These are phyloP conservation scores for Penicillium pancosmium DNA, from an alignment of 495 filamentous ascomycete genomes.

Conservation along the genomic window DNA sequence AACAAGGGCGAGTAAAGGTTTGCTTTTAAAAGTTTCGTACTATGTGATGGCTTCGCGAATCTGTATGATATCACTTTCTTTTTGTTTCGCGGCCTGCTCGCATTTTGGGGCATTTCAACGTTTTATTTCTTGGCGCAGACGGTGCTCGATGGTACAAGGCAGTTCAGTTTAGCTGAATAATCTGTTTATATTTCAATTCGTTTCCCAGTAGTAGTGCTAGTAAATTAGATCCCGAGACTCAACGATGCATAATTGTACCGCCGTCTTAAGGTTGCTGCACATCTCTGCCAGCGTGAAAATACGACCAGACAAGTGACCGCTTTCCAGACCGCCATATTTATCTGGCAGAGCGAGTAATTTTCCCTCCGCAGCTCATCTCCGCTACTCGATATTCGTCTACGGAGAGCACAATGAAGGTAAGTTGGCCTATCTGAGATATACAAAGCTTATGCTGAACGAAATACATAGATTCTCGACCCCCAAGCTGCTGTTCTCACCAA, in stretches of 20 bases:
- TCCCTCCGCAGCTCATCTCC: constrained; percentile 11
- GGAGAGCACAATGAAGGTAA: constrained; percentile 36
- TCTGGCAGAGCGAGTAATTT: constrained; percentile 33
- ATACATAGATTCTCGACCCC: constrained; percentile 59
- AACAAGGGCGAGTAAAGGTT: constrained; percentile 51
- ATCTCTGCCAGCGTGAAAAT: background rate
- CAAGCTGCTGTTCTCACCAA: constrained; percentile 66
- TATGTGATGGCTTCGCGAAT: constrained; percentile 37
- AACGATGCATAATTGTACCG: background rate
- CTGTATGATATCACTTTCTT: constrained; percentile 55
- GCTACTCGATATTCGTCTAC: constrained; percentile 1
- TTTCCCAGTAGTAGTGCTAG: background rate
- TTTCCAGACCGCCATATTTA: constrained; percentile 17
- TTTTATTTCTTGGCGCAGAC: constrained; percentile 32
- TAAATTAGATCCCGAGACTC: too few relatives aligned
- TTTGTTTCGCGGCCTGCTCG: constrained; percentile 36
- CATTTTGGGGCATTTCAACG: constrained; percentile 49
- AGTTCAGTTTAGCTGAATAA: constrained; percentile 39
- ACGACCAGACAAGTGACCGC: constrained; percentile 4
- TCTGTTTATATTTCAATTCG: constrained; percentile 33
- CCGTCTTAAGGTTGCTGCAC: background rate
- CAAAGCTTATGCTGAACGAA: background rate
- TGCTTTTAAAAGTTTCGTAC: constrained; percentile 34
- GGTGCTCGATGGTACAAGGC: constrained; percentile 41
- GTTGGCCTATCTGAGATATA: background rate